Evolutionary conservation across 2,329 filamentous ascomycete species (phyloP).

Genomic region (Aspergillus bombycis): DNA sequence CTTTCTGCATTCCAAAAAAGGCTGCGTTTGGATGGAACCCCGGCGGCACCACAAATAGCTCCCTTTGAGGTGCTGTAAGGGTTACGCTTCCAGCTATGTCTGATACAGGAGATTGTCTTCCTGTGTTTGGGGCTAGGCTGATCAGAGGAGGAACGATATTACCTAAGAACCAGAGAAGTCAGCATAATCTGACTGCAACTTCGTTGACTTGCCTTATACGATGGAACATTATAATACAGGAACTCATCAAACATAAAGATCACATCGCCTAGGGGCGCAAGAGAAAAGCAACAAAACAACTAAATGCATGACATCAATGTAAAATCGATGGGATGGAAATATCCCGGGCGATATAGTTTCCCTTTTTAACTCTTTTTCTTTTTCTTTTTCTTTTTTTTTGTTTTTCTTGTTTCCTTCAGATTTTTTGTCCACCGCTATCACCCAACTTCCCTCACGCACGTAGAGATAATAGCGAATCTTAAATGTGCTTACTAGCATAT

Average conservation of each 20-base stretch:
- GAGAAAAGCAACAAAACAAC: background rate
- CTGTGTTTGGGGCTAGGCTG: conserved; percentile 29
- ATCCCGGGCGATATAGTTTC: background rate
- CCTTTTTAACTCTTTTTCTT: background rate
- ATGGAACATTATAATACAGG: conserved; percentile 20
- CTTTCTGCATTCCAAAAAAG: conserved; percentile 63
- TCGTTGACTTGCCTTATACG: conserved; percentile 10
- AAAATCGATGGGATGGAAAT: background rate
- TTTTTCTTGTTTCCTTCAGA: background rate
- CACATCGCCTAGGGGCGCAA: background rate
- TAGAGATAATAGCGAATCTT: conserved; percentile 1
- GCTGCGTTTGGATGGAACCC: conserved; percentile 65
- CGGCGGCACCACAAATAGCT: conserved; percentile 53
- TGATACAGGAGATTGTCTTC: conserved; percentile 29
- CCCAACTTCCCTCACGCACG: background rate
- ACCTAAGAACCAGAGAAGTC: conserved; percentile 39
- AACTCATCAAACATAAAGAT: background rate
- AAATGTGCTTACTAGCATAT: conserved; percentile 16
- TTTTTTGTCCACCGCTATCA: background rate
- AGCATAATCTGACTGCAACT: conserved; percentile 35
- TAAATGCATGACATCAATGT: background rate
- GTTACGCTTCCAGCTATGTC: conserved; percentile 28
- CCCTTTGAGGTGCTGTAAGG: conserved; percentile 25
- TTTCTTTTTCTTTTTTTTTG: too few relatives aligned
- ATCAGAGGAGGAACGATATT: conserved; percentile 25